phyloP scores from a whole-genome alignment of 2,329 filamentous ascomycete genomes.

The Xylaria sp. region DNA sequence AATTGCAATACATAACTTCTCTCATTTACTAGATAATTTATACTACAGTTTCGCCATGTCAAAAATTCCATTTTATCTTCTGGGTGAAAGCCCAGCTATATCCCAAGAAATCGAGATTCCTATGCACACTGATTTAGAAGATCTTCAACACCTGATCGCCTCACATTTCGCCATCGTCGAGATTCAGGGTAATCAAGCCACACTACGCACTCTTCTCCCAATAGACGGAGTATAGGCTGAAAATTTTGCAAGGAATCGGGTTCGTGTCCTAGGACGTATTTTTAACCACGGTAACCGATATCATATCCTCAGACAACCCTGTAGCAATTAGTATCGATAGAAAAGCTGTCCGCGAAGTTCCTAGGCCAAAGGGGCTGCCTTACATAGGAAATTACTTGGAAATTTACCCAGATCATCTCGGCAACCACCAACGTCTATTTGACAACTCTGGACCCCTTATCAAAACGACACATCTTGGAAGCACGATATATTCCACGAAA shows the following conservation, averaged over 20 bases:
- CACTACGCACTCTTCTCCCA: background rate
- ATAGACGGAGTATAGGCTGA: background rate
- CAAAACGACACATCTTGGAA: conserved; percentile 59
- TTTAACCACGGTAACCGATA: conserved; percentile 44
- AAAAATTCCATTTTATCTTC: conserved; percentile 49
- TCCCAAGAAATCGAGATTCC: conserved; percentile 47
- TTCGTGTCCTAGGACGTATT: conserved; percentile 43
- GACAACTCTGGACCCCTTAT: conserved; percentile 58
- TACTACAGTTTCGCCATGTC: conserved; percentile 38
- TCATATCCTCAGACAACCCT: conserved; percentile 42
- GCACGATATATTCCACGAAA: conserved; percentile 56
- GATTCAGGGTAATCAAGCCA: conserved; percentile 45
- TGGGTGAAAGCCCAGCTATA: conserved; percentile 47
- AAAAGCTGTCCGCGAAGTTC: conserved; percentile 54
- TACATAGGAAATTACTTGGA: conserved; percentile 61
- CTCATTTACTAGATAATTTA: background rate
- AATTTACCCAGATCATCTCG: conserved; percentile 62
- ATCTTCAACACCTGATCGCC: conserved; percentile 48
- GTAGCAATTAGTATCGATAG: conserved; percentile 56
- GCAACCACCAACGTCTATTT: conserved; percentile 61
- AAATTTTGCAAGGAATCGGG: conserved; percentile 41
- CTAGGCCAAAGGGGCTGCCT: conserved; percentile 54
- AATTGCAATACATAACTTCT: background rate
- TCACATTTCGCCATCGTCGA: conserved; percentile 52
- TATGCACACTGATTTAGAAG: conserved; percentile 43